These are phyloP conservation scores for Eragrostis curvula DNA, from an alignment of 176 grass and related monocot genomes.

Conservation along the genomic window DNA sequence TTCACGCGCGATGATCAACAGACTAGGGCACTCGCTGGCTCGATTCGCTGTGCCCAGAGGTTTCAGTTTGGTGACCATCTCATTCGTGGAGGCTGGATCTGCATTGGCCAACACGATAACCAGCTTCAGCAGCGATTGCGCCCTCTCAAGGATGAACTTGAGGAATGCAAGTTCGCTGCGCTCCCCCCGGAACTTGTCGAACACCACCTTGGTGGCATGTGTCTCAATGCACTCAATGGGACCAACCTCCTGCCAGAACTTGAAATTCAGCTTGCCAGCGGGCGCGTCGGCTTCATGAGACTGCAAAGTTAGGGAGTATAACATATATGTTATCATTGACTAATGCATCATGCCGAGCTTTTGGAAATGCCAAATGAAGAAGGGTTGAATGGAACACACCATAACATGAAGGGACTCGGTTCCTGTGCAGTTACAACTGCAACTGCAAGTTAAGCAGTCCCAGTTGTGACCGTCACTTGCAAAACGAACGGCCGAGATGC, in stretches of 20 bases:
- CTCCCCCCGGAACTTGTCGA: conserved; percentile 32
- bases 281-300: conserved; percentile 34
- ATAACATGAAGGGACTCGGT: background rate
- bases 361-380: background rate
- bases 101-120: conserved; percentile 45
- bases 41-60: conserved; percentile 20
- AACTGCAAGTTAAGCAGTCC: too few relatives aligned
- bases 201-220: conserved; percentile 45
- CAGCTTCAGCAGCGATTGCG: conserved; percentile 29
- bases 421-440: too few relatives aligned
- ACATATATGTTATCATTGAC: background rate
- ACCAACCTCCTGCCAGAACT: conserved; percentile 49
- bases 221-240: conserved; percentile 39
- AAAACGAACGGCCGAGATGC: too few relatives aligned
- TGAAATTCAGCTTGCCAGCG: conserved; percentile 50
- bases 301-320: conserved; percentile 30
- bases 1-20: conserved; percentile 27
- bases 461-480: too few relatives aligned
- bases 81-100: conserved; percentile 26
- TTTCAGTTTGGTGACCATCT: conserved; percentile 34
- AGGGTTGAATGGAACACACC: background rate
- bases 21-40: conserved; percentile 32
- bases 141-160: conserved; percentile 45
- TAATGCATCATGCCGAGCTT: background rate
- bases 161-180: conserved; percentile 41